phyloP scores from a whole-genome alignment of 495 filamentous ascomycete genomes.

The Neurospora sp. region DNA sequence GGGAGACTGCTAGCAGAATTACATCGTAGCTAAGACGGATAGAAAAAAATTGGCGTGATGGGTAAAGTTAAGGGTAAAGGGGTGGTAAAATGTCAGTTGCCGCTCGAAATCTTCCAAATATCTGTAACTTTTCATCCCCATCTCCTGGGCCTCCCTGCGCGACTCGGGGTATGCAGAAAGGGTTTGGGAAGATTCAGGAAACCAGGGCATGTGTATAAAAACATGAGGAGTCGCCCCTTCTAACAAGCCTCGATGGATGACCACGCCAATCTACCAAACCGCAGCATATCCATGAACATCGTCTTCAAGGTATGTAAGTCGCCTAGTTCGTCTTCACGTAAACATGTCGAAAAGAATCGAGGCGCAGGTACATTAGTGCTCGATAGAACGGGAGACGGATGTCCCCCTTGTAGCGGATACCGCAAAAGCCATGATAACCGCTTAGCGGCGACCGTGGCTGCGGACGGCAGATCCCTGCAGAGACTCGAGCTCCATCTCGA shows the following conservation, averaged over 20 bases:
- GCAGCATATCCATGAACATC: conserved; percentile 12
- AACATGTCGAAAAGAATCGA: neutral
- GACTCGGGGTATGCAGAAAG: neutral
- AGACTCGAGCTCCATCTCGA: conserved; percentile 85
- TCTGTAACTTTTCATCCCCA: conserved; percentile 1
- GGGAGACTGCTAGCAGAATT: conserved; percentile 27
- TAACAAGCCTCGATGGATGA: neutral
- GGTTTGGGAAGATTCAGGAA: neutral
- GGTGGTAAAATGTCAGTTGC: neutral
- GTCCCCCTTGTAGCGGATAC: neutral
- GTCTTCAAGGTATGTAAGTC: conserved; percentile 2
- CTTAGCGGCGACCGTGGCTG: conserved; percentile 91
- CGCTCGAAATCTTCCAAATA: conserved; percentile 1
- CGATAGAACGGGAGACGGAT: neutral
- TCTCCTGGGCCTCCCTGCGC: neutral
- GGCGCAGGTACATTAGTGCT: neutral
- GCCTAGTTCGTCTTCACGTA: neutral
- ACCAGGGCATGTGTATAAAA: neutral
- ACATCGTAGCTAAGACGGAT: conserved; percentile 31
- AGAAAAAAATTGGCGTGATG: conserved; percentile 13
- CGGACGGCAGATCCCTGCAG: conserved; percentile 88
- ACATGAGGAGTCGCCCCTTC: neutral
- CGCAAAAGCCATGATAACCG: neutral
- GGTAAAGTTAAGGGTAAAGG: conserved; percentile 1
- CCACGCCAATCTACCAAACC: neutral